Evolutionary conservation across 2,329 filamentous ascomycete species (phyloP).

Genomic region (Thielaviopsis populi): DNA sequence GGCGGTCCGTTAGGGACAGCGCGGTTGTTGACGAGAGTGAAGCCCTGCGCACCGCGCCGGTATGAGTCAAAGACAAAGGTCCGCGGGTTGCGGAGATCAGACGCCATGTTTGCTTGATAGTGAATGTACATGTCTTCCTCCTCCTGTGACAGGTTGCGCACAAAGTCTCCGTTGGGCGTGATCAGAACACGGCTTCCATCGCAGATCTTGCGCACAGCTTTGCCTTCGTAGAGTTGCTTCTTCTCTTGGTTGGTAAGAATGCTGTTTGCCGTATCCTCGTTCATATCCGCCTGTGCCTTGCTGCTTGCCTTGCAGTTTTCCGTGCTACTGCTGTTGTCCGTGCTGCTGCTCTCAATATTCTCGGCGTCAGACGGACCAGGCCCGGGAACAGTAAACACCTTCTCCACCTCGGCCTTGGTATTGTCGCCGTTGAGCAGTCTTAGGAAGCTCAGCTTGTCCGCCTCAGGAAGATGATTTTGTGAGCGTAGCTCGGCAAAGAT

Average conservation of each 20-base stretch:
- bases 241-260: conserved; percentile 41
- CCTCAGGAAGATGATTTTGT: conserved; percentile 14
- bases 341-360: too few relatives aligned
- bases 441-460: conserved; percentile 27
- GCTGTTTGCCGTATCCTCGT: conserved; percentile 17
- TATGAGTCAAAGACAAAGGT: conserved; percentile 35
- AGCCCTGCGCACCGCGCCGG: conserved; percentile 33
- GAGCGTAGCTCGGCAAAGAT: not conserved
- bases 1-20: conserved; percentile 50
- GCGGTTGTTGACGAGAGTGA: conserved; percentile 47
- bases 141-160: conserved; percentile 53
- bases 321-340: not conserved
- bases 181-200: conserved; percentile 51
- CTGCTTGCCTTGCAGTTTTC: not conserved
- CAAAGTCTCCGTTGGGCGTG: conserved; percentile 59
- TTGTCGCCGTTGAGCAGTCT: conserved; percentile 24
- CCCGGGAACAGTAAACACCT: not conserved
- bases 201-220: conserved; percentile 43
- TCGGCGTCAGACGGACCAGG: not conserved
- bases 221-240: conserved; percentile 37
- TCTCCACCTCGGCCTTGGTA: conserved; percentile 7
- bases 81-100: conserved; percentile 35
- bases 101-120: conserved; percentile 46
- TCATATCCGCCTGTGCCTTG: conserved; percentile 12
- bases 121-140: conserved; percentile 57